Evolutionary conservation across 2,329 filamentous ascomycete species (phyloP), one percentile per base, ranked within the genome.

Genomic region (Metarhizium album): DNA sequence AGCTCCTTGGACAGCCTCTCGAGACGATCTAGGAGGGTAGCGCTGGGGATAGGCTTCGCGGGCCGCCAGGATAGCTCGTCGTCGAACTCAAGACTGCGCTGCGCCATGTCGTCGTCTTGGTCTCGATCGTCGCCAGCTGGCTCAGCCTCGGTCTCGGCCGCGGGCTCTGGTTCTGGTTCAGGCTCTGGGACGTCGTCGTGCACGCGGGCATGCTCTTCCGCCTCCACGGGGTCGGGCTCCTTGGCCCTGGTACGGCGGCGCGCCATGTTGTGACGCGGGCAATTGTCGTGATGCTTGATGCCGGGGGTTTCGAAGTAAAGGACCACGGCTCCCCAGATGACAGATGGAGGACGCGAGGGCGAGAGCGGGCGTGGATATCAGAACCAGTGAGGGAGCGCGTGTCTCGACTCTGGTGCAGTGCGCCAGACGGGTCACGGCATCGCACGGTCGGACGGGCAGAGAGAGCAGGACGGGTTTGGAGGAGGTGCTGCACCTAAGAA

Each of bases 11-110:
- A 84, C 31, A 98, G 79, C 48, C 79, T 74, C 67, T 91, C 86
- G 48, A 98, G 80, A 46, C 93, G 84, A 62, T 82, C 79, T 58
- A 96, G 75, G 47, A 98, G 80, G 58, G 90, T 89, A 57, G 80
- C 83, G 46, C 90, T 87, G 37, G 86, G 75, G 62, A 98, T 95
- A 48, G 90, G 82, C 69, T 88, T 93, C 53, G 91, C 93, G 42
- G 90, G 88, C 64, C 86, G 86, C 87, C 93, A 96, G 64, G 89
- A 87, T 52, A 98, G 75, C 56, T 88, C 76, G 64, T 96, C 84
- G 61, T 90, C 81, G 75, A 97, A 97, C 58, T 82, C 73, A 46
- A 98, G 79, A 51, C 66, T 70, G 42, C 58, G 62, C 52, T 58
- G 46, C 27, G 55, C 55, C 14, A 43, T 43, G 27, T 29, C 6